A percentile compares a stretch with the other conserved stretches of the same genome.
Conservation (phyloP, 2,329 filamentous ascomycete genomes). For the Albophoma yamanashiensis region DNA sequence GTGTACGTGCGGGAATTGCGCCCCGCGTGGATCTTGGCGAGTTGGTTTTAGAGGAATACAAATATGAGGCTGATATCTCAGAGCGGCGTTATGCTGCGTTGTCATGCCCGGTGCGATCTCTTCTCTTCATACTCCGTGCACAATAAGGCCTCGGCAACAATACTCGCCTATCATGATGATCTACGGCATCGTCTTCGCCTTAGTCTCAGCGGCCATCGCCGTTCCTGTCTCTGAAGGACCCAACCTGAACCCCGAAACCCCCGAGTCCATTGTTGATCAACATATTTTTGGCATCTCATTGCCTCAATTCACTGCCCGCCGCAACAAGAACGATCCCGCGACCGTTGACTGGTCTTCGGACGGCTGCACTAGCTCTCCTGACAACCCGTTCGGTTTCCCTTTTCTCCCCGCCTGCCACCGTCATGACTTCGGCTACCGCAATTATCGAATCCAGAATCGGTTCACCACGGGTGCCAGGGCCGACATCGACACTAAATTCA, state of each 20-base stretch:
- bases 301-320: constrained; percentile 26
- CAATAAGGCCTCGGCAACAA: too few relatives aligned
- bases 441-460: constrained; percentile 37
- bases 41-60: neutral
- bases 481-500: constrained; percentile 41
- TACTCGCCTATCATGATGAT: constrained; percentile 19
- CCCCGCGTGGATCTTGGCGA: neutral
- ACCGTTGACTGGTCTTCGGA: constrained; percentile 30
- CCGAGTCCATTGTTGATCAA: constrained; percentile 27
- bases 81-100: too few relatives aligned
- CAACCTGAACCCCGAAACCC: constrained; percentile 11
- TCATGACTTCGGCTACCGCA: constrained; percentile 47
- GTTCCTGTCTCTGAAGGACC: constrained; percentile 6
- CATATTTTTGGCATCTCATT: constrained; percentile 35
- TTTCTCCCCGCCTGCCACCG: constrained; percentile 36
- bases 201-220: constrained; percentile 13
- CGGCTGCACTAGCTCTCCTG: constrained; percentile 29
- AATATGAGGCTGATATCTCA: neutral
- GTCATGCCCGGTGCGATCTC: too few relatives aligned
- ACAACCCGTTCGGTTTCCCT: constrained; percentile 32
- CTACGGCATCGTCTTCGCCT: constrained; percentile 8
- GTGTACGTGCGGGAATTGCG: neutral
- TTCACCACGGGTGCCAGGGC: constrained; percentile 30
- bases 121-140: too few relatives aligned
- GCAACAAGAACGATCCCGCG: constrained; percentile 26